A percentile compares a stretch with the other conserved stretches of the same genome.
These are phyloP conservation scores for Pseudopithomyces maydicus DNA, from an alignment of 2,329 filamentous ascomycete genomes.

Conservation along the genomic window DNA sequence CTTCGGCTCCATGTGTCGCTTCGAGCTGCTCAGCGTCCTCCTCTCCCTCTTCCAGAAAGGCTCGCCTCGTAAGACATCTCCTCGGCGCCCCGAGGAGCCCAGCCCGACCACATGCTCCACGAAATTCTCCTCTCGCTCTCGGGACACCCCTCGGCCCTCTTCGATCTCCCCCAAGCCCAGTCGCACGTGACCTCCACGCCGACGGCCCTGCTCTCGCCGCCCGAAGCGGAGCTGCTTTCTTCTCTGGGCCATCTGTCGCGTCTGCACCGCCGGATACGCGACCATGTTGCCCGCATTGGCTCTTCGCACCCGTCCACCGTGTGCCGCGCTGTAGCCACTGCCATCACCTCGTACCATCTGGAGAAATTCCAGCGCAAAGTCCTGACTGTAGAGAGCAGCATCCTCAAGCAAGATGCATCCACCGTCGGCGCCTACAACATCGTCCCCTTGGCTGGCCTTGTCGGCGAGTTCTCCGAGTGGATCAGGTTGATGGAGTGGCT, in stretches of 20 bases:
- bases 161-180: conserved; percentile 58
- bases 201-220: conserved; percentile 67
- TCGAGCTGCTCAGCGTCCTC: conserved; percentile 42
- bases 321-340: conserved; percentile 83
- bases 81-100: conserved; percentile 16
- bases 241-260: conserved; percentile 78
- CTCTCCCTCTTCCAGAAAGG: conserved; percentile 34
- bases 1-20: conserved; percentile 38
- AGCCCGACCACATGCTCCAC: conserved; percentile 75
- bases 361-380: conserved; percentile 82
- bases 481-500: conserved; percentile 84
- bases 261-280: conserved; percentile 74
- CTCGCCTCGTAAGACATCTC: conserved; percentile 18
- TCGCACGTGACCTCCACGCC: conserved; percentile 44
- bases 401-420: conserved; percentile 75
- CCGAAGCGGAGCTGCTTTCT: conserved; percentile 80
- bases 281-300: conserved; percentile 69
- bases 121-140: conserved; percentile 97
- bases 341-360: conserved; percentile 76
- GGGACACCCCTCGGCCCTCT: conserved; percentile 88
- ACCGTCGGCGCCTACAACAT: conserved; percentile 92
- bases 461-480: conserved; percentile 88
- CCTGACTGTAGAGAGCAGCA: conserved; percentile 78
- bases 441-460: conserved; percentile 84
- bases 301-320: conserved; percentile 77